Evolutionary conservation across 176 grass and related monocot genomes (phyloP), one percentile per base, ranked within the genome.

Genomic region (Eleusine coracana): DNA sequence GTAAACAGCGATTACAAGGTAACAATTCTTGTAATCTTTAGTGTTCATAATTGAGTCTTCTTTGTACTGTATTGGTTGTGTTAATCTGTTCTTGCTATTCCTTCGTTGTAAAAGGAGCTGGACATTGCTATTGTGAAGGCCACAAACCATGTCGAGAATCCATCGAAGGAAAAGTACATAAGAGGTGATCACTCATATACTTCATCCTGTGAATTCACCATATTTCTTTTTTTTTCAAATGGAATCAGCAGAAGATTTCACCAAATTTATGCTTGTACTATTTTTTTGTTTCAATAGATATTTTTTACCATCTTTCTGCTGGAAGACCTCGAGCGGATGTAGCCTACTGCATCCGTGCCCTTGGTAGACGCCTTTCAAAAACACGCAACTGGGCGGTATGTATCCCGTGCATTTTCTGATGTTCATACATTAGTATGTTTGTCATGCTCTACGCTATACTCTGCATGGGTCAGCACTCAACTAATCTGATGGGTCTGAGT

Each of bases 1-100:
- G 93, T 98, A 27, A 98, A 98, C 77, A 98, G 96, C 42, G 89
- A 98, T 68, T 98, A 95, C 67, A 98, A 98, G 96, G 96, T 98
- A 46, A 80, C 46, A 55, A 23, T 21, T 17, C 29, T 23, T 48
- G 15, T 29, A 66, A 25, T 27, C 21, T 18, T 39, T 8, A 61
- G 14, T 4, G 23, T 46, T 69, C 71, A 2, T 70, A 5, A 37
- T 37, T 10, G 6, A 12, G 6, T 25, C 56, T 6, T 56, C 17
- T 45, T 7, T 0, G 6, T 63, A 1, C 3, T 77, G 10, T 28
- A 18, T 28, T 21, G 9, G 17, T 11, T 3, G 60, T 72, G n/a
- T 10, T 54, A 17, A 49, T 2, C 1, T 55, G 38, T 10, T 38
- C 8, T 18, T 59, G n/a, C 12, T 36, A 29, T 29, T 75, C 56